These are phyloP conservation scores for Nakazawaea siamensis DNA, from an alignment of 805 yeast genomes.

Conservation along the genomic window DNA sequence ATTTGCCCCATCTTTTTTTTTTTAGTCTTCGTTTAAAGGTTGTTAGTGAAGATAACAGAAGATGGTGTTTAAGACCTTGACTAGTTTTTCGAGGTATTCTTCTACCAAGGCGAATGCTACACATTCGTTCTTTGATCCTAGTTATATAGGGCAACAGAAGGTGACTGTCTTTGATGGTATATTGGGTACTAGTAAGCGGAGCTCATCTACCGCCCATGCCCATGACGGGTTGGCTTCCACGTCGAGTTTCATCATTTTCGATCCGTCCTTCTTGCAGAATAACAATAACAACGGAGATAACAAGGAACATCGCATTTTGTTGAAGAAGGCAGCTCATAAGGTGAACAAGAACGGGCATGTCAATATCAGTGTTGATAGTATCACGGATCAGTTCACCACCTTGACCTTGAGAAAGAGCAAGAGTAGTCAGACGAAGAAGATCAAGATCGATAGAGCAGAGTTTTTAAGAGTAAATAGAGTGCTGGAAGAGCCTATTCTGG, in stretches of 20 bases:
- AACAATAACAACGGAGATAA: slow-evolving; percentile 12
- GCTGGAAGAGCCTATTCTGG: background rate
- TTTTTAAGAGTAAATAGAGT: slow-evolving; percentile 11
- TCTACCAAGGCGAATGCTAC: slow-evolving; percentile 11
- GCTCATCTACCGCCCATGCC: slow-evolving; percentile 14
- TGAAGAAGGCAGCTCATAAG: slow-evolving; percentile 16
- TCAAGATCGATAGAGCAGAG: slow-evolving; percentile 15
- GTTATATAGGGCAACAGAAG: slow-evolving; percentile 22
- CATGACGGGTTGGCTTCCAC: slow-evolving; percentile 18
- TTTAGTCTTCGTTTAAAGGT: no score
- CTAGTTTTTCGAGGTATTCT: slow-evolving; percentile 17
- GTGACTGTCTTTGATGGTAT: slow-evolving; percentile 20
- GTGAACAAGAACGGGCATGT: slow-evolving; percentile 23
- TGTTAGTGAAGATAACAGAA: background rate
- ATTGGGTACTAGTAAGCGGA: slow-evolving; percentile 14
- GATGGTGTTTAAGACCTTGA: slow-evolving; percentile 23
- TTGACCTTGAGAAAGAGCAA: slow-evolving; percentile 21
- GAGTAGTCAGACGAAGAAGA: slow-evolving; percentile 18
- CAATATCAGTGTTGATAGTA: slow-evolving; percentile 17
- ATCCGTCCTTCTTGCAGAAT: slow-evolving; percentile 12
- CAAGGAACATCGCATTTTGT: slow-evolving; percentile 14
- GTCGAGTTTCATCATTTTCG: slow-evolving; percentile 22
- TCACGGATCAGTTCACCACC: slow-evolving; percentile 15
- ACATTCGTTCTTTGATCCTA: slow-evolving; percentile 27
- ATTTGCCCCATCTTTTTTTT: no score